phyloP scores from a whole-genome alignment of 139 green algal species.

The Coelastrella sp. region DNA sequence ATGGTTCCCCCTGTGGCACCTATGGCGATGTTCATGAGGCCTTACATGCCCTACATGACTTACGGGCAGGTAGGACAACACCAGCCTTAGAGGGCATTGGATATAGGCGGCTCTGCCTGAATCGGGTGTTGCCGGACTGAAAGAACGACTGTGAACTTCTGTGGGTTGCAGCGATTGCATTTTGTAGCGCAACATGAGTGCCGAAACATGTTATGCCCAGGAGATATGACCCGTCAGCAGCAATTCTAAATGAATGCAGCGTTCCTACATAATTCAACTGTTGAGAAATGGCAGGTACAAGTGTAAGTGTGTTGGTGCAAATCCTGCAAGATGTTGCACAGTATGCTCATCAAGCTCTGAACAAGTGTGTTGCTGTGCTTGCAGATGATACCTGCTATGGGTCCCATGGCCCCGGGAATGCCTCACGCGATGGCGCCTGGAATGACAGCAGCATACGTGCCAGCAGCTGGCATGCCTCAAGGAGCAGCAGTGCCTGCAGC shows the following conservation, averaged over 20 bases:
- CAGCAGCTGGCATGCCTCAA: not conserved
- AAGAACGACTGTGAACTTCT: too few relatives aligned
- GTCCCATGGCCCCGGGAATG: constrained; percentile 40
- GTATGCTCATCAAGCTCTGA: not conserved
- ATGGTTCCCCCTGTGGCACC: constrained; percentile 39
- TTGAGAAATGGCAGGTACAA: too few relatives aligned
- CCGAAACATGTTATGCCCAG: too few relatives aligned
- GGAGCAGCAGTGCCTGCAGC: constrained; percentile 27
- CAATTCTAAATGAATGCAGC: too few relatives aligned
- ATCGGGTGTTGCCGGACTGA: too few relatives aligned
- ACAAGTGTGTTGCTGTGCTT: not conserved
- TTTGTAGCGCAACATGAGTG: too few relatives aligned
- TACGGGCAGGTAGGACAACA: constrained; percentile 50
- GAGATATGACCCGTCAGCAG: too few relatives aligned
- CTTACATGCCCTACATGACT: constrained; percentile 49
- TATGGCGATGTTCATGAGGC: constrained; percentile 23
- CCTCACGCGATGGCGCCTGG: constrained; percentile 9
- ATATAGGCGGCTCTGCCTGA: too few relatives aligned
- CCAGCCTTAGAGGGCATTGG: too few relatives aligned
- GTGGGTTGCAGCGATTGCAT: too few relatives aligned
- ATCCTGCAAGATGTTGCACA: not conserved
- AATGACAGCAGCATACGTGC: constrained; percentile 33
- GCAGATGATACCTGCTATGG: constrained; percentile 43
- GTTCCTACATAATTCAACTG: too few relatives aligned
- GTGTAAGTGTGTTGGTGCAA: too few relatives aligned